Evolutionary conservation across 2,329 filamentous ascomycete genomes (phyloP).

Genomic region (Aspergillus sp.): DNA sequence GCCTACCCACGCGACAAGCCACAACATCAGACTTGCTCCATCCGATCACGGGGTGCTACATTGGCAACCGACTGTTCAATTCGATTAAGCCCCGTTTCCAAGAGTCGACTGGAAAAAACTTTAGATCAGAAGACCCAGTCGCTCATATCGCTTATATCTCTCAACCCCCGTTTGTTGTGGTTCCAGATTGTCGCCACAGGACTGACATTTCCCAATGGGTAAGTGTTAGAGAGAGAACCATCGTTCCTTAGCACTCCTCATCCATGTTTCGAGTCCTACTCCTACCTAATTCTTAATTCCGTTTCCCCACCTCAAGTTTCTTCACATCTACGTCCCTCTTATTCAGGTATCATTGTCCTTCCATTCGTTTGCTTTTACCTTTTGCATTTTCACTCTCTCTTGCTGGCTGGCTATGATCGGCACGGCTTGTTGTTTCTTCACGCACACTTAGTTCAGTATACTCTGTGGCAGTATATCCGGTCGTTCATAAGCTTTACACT

Average conservation of each 20-base stretch:
- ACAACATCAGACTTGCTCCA: background rate
- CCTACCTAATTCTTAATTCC: constrained; percentile 8
- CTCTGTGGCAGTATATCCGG: background rate
- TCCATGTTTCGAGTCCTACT: constrained; percentile 6
- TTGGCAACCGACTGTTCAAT: background rate
- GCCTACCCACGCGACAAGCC: constrained; percentile 1
- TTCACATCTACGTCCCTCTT: constrained; percentile 1
- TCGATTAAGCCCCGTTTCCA: background rate
- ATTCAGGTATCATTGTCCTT: constrained; percentile 8
- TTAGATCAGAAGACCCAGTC: background rate
- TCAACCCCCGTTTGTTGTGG: constrained; percentile 6
- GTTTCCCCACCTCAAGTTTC: constrained; percentile 5
- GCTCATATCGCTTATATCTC: background rate
- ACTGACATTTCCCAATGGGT: constrained; percentile 23
- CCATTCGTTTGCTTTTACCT: constrained; percentile 13
- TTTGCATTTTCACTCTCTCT: background rate
- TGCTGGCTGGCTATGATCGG: background rate
- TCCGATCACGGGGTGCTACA: constrained; percentile 2
- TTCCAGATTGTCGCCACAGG: constrained; percentile 15
- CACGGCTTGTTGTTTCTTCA: constrained; percentile 1
- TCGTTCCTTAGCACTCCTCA: constrained; percentile 7
- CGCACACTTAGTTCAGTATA: background rate
- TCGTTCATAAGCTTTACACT: background rate
- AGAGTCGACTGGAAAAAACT: background rate
- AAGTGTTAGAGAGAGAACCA: constrained; percentile 16